phyloP scores from a whole-genome alignment of 306 rosid genomes.

The Prinsepia uniflora region DNA sequence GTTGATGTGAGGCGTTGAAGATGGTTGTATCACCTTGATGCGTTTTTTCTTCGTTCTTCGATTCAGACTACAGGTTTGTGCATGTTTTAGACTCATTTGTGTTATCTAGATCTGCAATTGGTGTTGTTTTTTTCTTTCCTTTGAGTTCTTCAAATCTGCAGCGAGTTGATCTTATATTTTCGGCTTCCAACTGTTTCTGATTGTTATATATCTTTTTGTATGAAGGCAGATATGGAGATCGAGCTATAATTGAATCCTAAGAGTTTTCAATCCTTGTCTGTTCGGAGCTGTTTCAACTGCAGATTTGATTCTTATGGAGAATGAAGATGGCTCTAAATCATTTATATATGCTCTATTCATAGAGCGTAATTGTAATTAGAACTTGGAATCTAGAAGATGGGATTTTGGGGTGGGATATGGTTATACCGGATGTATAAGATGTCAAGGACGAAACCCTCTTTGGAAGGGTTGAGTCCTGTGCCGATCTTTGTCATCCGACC shows the following conservation, averaged over 20 bases:
- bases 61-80: background rate
- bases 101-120: background rate
- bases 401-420: background rate
- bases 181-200: background rate
- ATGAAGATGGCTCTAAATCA: background rate
- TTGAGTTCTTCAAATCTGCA: background rate
- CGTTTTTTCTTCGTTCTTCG: background rate
- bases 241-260: background rate
- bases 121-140: background rate
- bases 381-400: background rate
- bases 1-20: background rate
- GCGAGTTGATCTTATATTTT: background rate
- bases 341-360: background rate
- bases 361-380: background rate
- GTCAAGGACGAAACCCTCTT: background rate
- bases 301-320: background rate
- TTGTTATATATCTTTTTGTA: background rate
- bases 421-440: conserved; percentile 24
- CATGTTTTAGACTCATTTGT: background rate
- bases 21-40: background rate
- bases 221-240: background rate
- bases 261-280: background rate
- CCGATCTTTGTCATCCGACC: conserved; percentile 68
- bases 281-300: background rate
- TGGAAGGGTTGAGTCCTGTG: conserved; percentile 7